Base-by-base conservation (phyloP, 768 basidiomycete species). In the Hydnomerulius pinastri region DNA sequence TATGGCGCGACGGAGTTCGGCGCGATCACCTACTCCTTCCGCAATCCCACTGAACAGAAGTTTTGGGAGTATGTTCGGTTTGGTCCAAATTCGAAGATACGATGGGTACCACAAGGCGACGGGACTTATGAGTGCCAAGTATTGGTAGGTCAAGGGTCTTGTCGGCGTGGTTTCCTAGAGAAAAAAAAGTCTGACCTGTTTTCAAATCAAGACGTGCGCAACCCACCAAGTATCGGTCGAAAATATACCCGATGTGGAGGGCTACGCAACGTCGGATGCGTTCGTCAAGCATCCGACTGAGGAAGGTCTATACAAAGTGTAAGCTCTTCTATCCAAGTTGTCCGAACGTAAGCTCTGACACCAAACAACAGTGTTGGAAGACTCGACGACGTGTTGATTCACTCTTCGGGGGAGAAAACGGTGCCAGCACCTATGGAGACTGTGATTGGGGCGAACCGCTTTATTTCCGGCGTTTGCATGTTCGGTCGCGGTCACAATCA, bases 241-340 rank as follows among this genome's bases (percentile, higher is more conserved):
- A 23, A 76, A 76, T 41, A 21, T 75, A 4, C 51, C 57, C 3
- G 69, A 79, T 29, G 61, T 64, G 4, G 61, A 56, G 35, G 77
- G 77, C 11, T 78, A 77, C 41, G 71, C 71, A 2, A 77, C 71
- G 10, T 71, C 69, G 3, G 78, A 79, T 60, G 56, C 77, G 6
- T 77, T 73, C 52, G 47, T 70, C 28, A 67, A 64, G 21, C 79
- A 80, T 51, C 76, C 79, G 1, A 73, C 70, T 6, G 70, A 72
- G 9, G 57, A 68, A 4, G 61, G 68, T 12, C 58, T 75, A n/a
- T 81, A 73, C 66, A 77, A 70, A 57, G 62, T 77, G 76, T 78
- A 46, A 9, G 50, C n/a, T 49, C 29, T 13, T 30, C 21, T n/a
- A 24, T 21, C 5, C 20, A 5, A 11, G 3, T 9, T 12, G 4